A percentile compares a stretch with the other conserved stretches of the same genome.
These are phyloP conservation scores for Cladosporium sp. DNA, from an alignment of 2,329 filamentous ascomycete genomes.

Conservation along the genomic window DNA sequence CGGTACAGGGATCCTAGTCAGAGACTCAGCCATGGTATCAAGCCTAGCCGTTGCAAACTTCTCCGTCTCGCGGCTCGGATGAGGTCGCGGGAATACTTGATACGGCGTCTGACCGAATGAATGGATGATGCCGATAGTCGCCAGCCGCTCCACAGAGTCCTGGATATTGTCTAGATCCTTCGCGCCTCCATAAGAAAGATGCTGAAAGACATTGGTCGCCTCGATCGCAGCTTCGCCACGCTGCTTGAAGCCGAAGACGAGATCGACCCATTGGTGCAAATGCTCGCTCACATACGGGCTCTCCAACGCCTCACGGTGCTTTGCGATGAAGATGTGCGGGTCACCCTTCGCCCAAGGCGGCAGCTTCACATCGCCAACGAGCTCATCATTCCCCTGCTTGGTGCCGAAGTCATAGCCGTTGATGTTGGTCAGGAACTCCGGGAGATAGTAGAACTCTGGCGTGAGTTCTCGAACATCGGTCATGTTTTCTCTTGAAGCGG, in stretches of 20 bases:
- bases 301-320: slow-evolving; percentile 91
- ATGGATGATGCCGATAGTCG: slow-evolving; percentile 93
- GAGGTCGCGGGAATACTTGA: slow-evolving; percentile 80
- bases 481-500: slow-evolving; percentile 82
- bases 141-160: slow-evolving; percentile 77
- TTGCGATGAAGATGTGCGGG: slow-evolving; percentile 88
- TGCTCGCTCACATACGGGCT: slow-evolving; percentile 86
- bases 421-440: slow-evolving; percentile 88
- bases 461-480: slow-evolving; percentile 91
- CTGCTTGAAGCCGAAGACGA: slow-evolving; percentile 92
- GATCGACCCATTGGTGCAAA: slow-evolving; percentile 90
- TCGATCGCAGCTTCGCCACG: slow-evolving; percentile 87
- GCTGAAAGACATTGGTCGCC: slow-evolving; percentile 90
- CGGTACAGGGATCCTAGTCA: slow-evolving; percentile 73
- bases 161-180: slow-evolving; percentile 87
- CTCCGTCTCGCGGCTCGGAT: slow-evolving; percentile 62
- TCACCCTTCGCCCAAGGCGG: slow-evolving; percentile 97
- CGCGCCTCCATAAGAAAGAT: slow-evolving; percentile 88
- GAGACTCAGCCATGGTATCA: slow-evolving; percentile 68
- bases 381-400: slow-evolving; percentile 70
- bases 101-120: slow-evolving; percentile 98
- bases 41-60: slow-evolving; percentile 59
- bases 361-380: slow-evolving; percentile 80
- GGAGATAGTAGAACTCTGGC: slow-evolving; percentile 94
- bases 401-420: slow-evolving; percentile 92